These are phyloP conservation scores for Bassia scoparia DNA, from an alignment of 148 eudicot species.

Conservation along the genomic window DNA sequence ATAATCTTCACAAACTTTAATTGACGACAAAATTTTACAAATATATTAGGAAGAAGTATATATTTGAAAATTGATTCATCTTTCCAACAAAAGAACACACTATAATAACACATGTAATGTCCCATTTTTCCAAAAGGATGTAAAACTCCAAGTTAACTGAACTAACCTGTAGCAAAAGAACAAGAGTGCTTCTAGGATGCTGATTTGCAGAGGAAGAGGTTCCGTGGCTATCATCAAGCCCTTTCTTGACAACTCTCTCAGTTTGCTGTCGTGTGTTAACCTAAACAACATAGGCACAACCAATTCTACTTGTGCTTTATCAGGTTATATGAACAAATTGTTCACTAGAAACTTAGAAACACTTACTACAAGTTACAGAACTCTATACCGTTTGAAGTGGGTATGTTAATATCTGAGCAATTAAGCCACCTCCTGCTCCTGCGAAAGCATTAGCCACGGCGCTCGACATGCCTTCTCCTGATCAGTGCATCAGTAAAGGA, in stretches of 20 bases:
- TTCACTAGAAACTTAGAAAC: constrained; percentile 10
- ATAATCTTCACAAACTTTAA: not conserved
- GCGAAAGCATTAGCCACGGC: constrained; percentile 84
- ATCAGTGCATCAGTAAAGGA: constrained; percentile 22
- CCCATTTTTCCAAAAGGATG: not conserved
- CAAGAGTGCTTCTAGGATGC: constrained; percentile 47
- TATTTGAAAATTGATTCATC: not conserved
- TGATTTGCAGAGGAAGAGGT: constrained; percentile 20
- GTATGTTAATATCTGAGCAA: constrained; percentile 84
- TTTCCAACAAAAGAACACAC: not conserved
- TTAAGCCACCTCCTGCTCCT: constrained; percentile 91
- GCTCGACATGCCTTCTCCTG: constrained; percentile 56
- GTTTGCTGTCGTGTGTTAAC: constrained; percentile 79
- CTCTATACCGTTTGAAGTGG: constrained; percentile 77
- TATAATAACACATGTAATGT: no score
- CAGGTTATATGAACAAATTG: not conserved
- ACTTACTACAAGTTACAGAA: not conserved
- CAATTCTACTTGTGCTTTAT: constrained; percentile 17
- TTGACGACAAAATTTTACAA: not conserved
- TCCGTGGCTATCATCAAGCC: constrained; percentile 22
- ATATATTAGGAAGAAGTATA: not conserved
- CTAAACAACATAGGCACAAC: constrained; percentile 32
- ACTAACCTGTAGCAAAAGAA: constrained; percentile 56
- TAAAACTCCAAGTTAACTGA: not conserved
- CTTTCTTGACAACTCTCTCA: constrained; percentile 57